Conservation (phyloP, 1,139 yeast genomes). For the Suhomyces anneliseae region DNA sequence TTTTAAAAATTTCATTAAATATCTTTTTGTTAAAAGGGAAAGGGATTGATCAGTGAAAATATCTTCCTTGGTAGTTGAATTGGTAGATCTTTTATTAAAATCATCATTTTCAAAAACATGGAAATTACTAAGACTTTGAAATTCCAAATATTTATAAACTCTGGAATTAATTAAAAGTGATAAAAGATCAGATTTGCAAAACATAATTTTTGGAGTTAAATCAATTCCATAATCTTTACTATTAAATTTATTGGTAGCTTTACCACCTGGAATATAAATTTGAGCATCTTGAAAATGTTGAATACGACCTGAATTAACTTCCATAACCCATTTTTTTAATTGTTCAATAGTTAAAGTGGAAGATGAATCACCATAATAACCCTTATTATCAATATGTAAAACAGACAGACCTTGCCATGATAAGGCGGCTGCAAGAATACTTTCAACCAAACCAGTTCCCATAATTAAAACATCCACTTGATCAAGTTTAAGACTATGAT, state of each 20-base stretch:
- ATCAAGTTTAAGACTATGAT: conserved; percentile 49
- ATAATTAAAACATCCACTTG: conserved; percentile 83
- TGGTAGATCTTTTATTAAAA: conserved; percentile 74
- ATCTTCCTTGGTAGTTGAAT: conserved; percentile 74
- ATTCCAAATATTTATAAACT: conserved; percentile 88
- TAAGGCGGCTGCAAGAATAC: conserved; percentile 87
- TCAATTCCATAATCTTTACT: conserved; percentile 85
- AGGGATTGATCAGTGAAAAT: conserved; percentile 88
- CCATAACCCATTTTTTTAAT: conserved; percentile 74
- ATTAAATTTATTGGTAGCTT: conserved; percentile 44
- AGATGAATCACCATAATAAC: conserved; percentile 83
- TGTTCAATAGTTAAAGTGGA: conserved; percentile 88
- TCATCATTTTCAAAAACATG: conserved; percentile 90
- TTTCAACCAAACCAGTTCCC: conserved; percentile 91
- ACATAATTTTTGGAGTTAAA: conserved; percentile 82
- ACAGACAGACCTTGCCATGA: conserved; percentile 97
- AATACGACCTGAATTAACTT: conserved; percentile 53
- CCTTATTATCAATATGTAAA: conserved; percentile 79
- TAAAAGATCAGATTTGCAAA: conserved; percentile 84
- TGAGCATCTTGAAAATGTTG: conserved; percentile 59
- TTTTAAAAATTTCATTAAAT: conserved; percentile 89
- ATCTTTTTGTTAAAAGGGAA: conserved; percentile 73
- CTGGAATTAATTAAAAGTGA: conserved; percentile 76
- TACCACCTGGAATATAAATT: conserved; percentile 67
- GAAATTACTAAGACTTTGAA: conserved; percentile 83